Percentiles rank a stretch among this genome's conserved stretches.
Evolutionary conservation across 1,139 yeast species (phyloP).

Genomic region (Candida sp.): DNA sequence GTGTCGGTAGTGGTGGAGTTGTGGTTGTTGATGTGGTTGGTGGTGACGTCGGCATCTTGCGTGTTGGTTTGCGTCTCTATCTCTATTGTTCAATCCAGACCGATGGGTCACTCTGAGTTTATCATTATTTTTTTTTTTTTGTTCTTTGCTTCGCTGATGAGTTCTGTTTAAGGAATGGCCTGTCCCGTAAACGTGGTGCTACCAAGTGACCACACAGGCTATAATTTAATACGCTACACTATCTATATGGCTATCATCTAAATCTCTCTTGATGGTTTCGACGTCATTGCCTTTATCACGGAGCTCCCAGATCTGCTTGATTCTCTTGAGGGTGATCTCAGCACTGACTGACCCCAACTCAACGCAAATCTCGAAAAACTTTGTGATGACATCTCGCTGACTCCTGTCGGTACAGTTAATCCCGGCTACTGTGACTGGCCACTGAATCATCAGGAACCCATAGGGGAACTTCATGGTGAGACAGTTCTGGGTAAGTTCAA

Average conservation of each 20-base stretch:
- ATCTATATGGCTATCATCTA: constrained; percentile 28
- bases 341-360: constrained; percentile 56
- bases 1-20: background rate
- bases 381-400: constrained; percentile 44
- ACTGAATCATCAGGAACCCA: constrained; percentile 49
- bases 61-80: background rate
- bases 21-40: background rate
- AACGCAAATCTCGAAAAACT: constrained; percentile 40
- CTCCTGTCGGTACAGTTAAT: constrained; percentile 46
- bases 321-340: constrained; percentile 37
- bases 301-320: constrained; percentile 41
- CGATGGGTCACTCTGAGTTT: background rate
- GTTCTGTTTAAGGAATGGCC: constrained; percentile 3
- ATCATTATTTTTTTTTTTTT: background rate
- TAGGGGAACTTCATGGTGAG: constrained; percentile 20
- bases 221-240: constrained; percentile 25
- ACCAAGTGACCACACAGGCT: too few relatives aligned
- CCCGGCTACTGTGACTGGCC: constrained; percentile 64
- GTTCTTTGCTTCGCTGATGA: background rate
- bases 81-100: constrained; percentile 2
- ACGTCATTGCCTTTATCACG: constrained; percentile 25
- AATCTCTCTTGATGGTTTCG: constrained; percentile 15
- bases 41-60: background rate
- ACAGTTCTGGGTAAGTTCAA: constrained; percentile 21
- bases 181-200: too few relatives aligned